phyloP scores from a whole-genome alignment of 2,329 filamentous ascomycete species.

The Colletotrichum trifolii region DNA sequence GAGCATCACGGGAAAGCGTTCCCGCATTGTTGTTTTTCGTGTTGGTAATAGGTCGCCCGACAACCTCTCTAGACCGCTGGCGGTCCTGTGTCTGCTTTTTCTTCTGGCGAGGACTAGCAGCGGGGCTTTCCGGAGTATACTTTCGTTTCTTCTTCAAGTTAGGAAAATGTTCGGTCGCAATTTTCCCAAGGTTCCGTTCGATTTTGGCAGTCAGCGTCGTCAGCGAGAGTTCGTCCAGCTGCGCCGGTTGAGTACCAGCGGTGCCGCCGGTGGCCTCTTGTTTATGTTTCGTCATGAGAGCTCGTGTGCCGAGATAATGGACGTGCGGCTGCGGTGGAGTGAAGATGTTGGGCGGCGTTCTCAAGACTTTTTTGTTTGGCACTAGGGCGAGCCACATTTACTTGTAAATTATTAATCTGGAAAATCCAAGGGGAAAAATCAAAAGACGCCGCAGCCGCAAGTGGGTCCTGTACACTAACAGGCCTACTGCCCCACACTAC shows the following conservation, averaged over 20 bases:
- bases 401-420: too few relatives aligned
- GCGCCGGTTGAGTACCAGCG: slow-evolving; percentile 9
- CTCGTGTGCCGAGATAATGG: too few relatives aligned
- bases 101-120: slow-evolving; percentile 14
- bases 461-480: too few relatives aligned
- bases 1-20: slow-evolving; percentile 44
- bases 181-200: slow-evolving; percentile 59
- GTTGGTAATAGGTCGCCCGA: slow-evolving; percentile 41
- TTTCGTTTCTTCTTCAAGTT: slow-evolving; percentile 57
- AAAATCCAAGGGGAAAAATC: too few relatives aligned
- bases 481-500: too few relatives aligned
- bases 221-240: slow-evolving; percentile 63
- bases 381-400: too few relatives aligned
- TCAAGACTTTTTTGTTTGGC: too few relatives aligned
- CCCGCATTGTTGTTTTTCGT: slow-evolving; percentile 6
- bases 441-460: too few relatives aligned
- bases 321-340: too few relatives aligned
- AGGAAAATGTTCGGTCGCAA: slow-evolving; percentile 54
- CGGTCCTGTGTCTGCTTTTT: slow-evolving; percentile 24
- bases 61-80: slow-evolving; percentile 8
- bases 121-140: slow-evolving; percentile 6
- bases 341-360: too few relatives aligned
- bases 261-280: background rate
- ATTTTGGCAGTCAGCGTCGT: slow-evolving; percentile 67
- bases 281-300: slow-evolving; percentile 29